These are phyloP conservation scores for Verticillium tricorpus DNA, from an alignment of 2,329 filamentous ascomycete genomes.

Conservation along the genomic window DNA sequence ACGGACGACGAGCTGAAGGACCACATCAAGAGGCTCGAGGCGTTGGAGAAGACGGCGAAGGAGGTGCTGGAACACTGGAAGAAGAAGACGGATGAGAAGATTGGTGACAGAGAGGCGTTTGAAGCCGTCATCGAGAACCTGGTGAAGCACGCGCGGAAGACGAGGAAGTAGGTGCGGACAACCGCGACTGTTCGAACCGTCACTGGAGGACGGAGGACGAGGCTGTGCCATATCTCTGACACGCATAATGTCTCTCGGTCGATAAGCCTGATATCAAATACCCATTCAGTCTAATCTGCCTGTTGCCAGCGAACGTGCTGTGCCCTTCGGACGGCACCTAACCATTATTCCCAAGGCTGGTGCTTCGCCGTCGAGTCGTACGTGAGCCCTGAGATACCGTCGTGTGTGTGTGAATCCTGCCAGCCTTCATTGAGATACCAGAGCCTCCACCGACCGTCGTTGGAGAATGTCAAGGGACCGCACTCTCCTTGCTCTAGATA, in stretches of 20 bases:
- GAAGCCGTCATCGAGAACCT: constrained; percentile 96
- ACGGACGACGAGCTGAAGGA: constrained; percentile 69
- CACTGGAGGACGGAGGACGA: neutral
- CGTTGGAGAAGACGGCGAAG: constrained; percentile 65
- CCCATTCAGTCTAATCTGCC: neutral
- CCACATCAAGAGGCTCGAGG: constrained; percentile 67
- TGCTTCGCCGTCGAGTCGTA: neutral
- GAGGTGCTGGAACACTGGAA: constrained; percentile 85
- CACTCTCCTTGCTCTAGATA: too few species aligned
- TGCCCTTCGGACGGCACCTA: too few species aligned
- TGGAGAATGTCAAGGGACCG: too few species aligned
- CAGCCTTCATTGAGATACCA: too few species aligned
- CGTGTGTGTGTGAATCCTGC: too few species aligned
- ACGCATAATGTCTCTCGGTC: neutral
- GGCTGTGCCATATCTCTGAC: neutral
- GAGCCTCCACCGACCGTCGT: too few species aligned
- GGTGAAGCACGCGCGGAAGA: constrained; percentile 84
- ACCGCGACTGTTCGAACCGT: neutral
- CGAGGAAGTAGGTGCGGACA: constrained; percentile 56
- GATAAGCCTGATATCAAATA: neutral
- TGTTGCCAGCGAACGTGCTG: neutral
- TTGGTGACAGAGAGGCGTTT: constrained; percentile 88
- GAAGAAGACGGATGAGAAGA: constrained; percentile 76
- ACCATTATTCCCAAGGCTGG: neutral
- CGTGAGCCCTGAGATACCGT: neutral